Evolutionary conservation across 306 rosid species (phyloP).

Genomic region (Prunus salicina): DNA sequence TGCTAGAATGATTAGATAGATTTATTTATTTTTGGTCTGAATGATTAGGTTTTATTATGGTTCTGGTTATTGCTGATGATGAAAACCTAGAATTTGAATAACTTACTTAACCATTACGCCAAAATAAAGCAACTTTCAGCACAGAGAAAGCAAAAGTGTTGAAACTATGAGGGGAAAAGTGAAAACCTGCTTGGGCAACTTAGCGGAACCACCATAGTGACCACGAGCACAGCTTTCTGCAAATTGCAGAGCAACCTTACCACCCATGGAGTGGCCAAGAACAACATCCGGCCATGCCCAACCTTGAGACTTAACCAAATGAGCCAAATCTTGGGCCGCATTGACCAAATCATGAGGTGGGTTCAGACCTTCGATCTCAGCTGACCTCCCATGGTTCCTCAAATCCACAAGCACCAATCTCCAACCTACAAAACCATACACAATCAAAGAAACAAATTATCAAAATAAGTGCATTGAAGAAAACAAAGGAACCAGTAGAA

Average conservation of each 20-base stretch:
- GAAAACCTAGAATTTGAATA: not conserved
- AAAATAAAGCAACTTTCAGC: not conserved
- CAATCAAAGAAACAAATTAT: not conserved
- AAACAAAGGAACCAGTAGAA: not conserved
- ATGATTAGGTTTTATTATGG: not conserved
- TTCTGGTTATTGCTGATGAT: not conserved
- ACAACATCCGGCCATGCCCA: slow-evolving; percentile 98
- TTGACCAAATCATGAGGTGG: slow-evolving; percentile 72
- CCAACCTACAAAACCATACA: slow-evolving; percentile 35
- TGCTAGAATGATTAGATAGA: not conserved
- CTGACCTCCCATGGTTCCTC: slow-evolving; percentile 81
- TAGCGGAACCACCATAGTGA: slow-evolving; percentile 58
- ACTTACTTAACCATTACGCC: not conserved
- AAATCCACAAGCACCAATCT: slow-evolving; percentile 83
- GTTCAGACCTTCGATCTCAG: slow-evolving; percentile 46
- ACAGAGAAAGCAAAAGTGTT: not conserved
- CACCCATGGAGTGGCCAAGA: slow-evolving; percentile 91
- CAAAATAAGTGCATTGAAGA: not conserved
- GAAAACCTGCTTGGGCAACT: slow-evolving; percentile 75
- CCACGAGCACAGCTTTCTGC: slow-evolving; percentile 59
- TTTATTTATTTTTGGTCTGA: too few species aligned
- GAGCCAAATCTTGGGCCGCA: slow-evolving; percentile 75
- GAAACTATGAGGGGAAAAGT: slow-evolving; percentile 1
- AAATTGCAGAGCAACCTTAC: slow-evolving; percentile 78
- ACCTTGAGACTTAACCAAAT: slow-evolving; percentile 58